Conservation (phyloP, 164 flowering plant genomes). For the Buxus sempervirens region DNA sequence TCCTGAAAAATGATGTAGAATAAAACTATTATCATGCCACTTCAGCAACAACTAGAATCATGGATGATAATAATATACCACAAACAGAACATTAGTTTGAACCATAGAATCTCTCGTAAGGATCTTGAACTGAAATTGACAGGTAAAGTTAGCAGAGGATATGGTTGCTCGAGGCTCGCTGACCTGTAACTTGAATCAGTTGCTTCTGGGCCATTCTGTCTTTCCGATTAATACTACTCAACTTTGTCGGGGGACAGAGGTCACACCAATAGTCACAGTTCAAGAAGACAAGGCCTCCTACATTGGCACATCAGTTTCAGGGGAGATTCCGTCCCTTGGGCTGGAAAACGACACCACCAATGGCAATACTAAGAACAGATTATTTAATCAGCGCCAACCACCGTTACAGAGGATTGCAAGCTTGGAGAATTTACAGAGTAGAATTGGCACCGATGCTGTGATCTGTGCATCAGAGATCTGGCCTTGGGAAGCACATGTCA, state of each 20-base stretch:
- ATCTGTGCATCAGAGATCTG: conserved; percentile 50
- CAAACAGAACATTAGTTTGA: neutral
- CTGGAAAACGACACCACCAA: conserved; percentile 19
- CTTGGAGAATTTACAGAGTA: conserved; percentile 20
- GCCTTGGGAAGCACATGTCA: conserved; percentile 35
- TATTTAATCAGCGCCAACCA: neutral
- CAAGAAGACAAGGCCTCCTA: conserved; percentile 32
- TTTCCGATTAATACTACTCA: conserved; percentile 19
- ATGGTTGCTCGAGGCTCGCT: conserved; percentile 56
- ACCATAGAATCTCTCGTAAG: neutral
- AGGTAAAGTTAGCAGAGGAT: conserved; percentile 76
- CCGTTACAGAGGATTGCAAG: conserved; percentile 19
- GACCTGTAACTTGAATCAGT: conserved; percentile 48
- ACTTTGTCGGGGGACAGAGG: conserved; percentile 23
- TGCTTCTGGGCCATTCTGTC: conserved; percentile 40
- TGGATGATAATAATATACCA: neutral
- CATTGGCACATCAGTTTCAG: conserved; percentile 20
- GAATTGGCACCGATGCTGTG: conserved; percentile 29
- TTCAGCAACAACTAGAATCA: neutral
- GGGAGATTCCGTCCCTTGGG: conserved; percentile 28
- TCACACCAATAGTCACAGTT: conserved; percentile 36
- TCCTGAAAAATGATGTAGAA: too few relatives aligned
- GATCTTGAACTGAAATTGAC: neutral
- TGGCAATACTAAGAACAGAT: conserved; percentile 19
- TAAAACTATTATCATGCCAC: neutral